Evolutionary conservation across 208 protist genomes (phyloP), one percentile per base, ranked within the genome.

Genomic region (Leishmania turanica): DNA sequence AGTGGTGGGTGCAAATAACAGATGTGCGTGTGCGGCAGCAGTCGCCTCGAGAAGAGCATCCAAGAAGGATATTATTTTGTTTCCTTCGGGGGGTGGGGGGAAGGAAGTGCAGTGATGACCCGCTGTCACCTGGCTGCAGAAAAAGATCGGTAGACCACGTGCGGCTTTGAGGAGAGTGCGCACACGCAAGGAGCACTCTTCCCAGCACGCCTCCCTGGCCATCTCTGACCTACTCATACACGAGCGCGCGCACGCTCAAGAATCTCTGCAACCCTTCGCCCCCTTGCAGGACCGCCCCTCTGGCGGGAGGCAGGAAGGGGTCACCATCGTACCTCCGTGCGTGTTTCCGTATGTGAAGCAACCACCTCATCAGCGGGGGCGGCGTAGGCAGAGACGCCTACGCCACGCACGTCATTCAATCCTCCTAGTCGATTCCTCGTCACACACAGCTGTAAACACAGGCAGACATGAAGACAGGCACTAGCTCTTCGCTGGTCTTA

Each of bases 401-500:
- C 66, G 2, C 45, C 45, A 73, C 11, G 42, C 9, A 24, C 69
- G 40, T 19, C n/a, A n/a, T 37, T 73, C 27, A 3, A 13, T 47
- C 24, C 47, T 73, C 40, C 27, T n/a, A 34, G 42, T 34, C 40
- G n/a, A 53, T 54, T 51, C 69, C 13, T 54, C 34, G 34, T 49
- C n/a, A 13, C 58, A 73, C 60, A 54, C 64, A 40, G 27, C 5
- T 60, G n/a, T 37, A 74, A 65, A 80, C 54, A 74, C 71, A 75
- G n/a, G 40, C 70, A 75, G 17, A n/a, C 40, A 72, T n/a, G 34
- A 11, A 1, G 24, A 31, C 37, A 47, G 47, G 3, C 37, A 15
- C 45, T 47, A 65, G 21, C 77, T 70, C 17, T 75, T 70, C 34
- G 3, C 71, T 11, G 42, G 7, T 27, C 31, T 70, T 53, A 75